Percentiles rank a stretch among this genome's conserved stretches.
Conservation (phyloP, 331 rosid genomes). For the Cydonia oblonga region DNA sequence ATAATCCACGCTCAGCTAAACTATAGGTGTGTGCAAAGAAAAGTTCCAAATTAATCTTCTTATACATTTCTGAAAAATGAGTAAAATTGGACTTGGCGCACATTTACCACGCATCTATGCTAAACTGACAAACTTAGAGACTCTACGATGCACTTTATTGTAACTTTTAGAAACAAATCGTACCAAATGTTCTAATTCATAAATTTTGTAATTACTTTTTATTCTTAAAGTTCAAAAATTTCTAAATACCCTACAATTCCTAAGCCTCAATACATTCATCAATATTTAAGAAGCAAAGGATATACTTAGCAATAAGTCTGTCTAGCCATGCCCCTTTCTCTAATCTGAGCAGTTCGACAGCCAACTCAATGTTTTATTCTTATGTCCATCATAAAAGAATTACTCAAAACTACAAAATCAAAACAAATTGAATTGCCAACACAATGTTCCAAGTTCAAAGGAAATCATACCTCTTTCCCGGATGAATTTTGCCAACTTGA, state of each 20-base stretch:
- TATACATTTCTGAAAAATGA: neutral
- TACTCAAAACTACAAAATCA: neutral
- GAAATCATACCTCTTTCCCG: slow-evolving; percentile 51
- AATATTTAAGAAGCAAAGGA: neutral
- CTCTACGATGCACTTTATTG: neutral
- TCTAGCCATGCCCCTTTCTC: neutral
- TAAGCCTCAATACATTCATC: neutral
- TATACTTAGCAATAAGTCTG: neutral
- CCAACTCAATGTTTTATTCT: neutral
- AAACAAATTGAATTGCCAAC: neutral
- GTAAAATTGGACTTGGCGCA: neutral
- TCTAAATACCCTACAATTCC: neutral
- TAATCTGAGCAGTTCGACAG: neutral
- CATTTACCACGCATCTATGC: neutral
- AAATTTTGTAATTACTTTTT: neutral
- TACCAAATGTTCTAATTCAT: neutral
- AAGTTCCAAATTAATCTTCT: too few relatives aligned
- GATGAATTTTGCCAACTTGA: slow-evolving; percentile 41
- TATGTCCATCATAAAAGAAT: neutral
- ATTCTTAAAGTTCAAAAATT: neutral
- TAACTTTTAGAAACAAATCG: neutral
- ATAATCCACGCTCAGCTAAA: neutral
- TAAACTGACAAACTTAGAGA: neutral
- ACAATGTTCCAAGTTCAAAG: slow-evolving; percentile 13
- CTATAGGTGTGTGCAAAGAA: neutral